Evolutionary conservation across 2,329 filamentous ascomycete genomes (phyloP), one percentile per base, ranked within the genome.

Genomic region (Rhynchosporium agropyri): DNA sequence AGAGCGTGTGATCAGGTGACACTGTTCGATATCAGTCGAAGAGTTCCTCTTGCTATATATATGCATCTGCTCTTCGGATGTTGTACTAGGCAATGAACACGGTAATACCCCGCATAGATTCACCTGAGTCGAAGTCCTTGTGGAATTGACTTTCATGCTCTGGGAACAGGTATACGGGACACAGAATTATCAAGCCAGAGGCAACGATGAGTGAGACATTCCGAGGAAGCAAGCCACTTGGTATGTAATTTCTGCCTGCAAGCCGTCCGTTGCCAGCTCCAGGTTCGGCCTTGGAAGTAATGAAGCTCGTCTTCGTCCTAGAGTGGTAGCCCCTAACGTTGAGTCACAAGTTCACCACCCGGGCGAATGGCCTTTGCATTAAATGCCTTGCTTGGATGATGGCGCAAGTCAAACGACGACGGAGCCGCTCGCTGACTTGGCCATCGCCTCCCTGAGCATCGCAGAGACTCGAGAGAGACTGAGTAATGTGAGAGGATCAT

Each of bases 1-100:
- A 54, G 51, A 45, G 31, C 33, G 40, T 33, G 29, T 7, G 13
- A 57, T 46, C 54, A 57, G 38, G 54, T 57, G 54, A 57, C 54
- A 31, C 12, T 3, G 15, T 8, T 13, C 31, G 40, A 46, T 38
- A 31, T 46, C 40, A 5, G 20, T 33, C 26, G 13, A 56, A 9
- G 20, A 45, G 4, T 57, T 57, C 33, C 26, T 57, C 45, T 33
- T 46, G 28, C 15, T 42, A 57, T 57, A 40, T 42, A 57, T 57
- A 40, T 40, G 45, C 26, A 20, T 13, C 45, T 33, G 54, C 28
- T 15, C 43, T 33, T 28, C 31, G 3, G 12, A 31, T 10, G 26
- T 29, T 46, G 42, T n/a, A 36, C 3, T 20, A 46, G 40, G 54
- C 54, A 45, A 40, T 12, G 8, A 10, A 33, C 45, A 57, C 13